These are phyloP conservation scores for Erythrobasidium yunnanense DNA, from an alignment of 768 basidiomycete genomes.

Conservation along the genomic window DNA sequence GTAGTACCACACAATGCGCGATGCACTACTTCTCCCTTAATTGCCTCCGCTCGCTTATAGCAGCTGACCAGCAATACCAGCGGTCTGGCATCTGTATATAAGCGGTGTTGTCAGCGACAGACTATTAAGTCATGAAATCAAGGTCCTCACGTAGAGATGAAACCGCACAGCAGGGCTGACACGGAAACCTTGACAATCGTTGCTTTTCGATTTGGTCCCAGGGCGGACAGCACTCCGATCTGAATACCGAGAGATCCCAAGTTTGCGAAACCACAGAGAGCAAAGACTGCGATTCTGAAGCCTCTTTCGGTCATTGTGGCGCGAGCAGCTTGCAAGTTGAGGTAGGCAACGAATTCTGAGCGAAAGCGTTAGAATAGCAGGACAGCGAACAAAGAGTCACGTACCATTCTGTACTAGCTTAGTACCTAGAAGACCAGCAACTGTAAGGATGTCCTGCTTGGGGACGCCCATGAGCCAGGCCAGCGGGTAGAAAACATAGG, in stretches of 20 bases:
- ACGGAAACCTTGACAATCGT: slow-evolving; percentile 56
- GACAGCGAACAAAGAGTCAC: slow-evolving; percentile 11
- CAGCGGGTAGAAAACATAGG: slow-evolving; percentile 79
- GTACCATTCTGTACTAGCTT: slow-evolving; percentile 53
- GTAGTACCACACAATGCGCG: no score
- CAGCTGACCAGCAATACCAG: slow-evolving; percentile 24
- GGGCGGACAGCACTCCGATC: slow-evolving; percentile 60
- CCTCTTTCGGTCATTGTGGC: slow-evolving; percentile 57
- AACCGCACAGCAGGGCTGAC: slow-evolving; percentile 62
- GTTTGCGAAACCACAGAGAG: slow-evolving; percentile 84
- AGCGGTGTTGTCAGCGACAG: no score
- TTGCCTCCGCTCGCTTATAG: no score
- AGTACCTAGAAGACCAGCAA: slow-evolving; percentile 68
- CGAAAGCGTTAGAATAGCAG: background rate
- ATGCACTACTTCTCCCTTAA: no score
- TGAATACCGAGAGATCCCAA: slow-evolving; percentile 49
- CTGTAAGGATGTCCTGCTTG: slow-evolving; percentile 49
- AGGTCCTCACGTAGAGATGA: slow-evolving; percentile 45
- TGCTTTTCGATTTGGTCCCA: slow-evolving; percentile 59
- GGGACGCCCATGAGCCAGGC: slow-evolving; percentile 56
- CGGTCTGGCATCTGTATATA: slow-evolving; percentile 12
- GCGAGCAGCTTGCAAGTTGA: slow-evolving; percentile 48
- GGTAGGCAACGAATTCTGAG: slow-evolving; percentile 78
- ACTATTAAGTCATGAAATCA: background rate
- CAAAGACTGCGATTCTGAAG: slow-evolving; percentile 72